Base-by-base conservation (phyloP, 1,139 yeast genomes). In the Taphrina betulina region DNA sequence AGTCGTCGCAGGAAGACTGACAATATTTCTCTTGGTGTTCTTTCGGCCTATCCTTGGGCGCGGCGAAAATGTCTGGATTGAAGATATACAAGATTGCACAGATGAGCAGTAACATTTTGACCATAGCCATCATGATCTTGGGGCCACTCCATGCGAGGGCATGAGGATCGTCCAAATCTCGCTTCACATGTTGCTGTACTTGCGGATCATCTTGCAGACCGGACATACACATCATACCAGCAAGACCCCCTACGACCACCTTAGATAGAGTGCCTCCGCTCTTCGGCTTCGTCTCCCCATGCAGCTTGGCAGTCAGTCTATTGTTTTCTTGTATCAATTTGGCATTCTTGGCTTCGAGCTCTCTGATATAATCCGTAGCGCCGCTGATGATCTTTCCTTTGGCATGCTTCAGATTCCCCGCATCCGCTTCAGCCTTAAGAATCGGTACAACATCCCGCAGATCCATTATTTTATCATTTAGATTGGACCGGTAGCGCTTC, bases 281-380 rank as follows among this genome's bases (percentile, higher is more conserved):
- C 8, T 35, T 24, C 19, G 56, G 36, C n/a, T 26, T 17, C 12
- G 41, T 42, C 17, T 42, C 41, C 3, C 34, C 50, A 26, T 40
- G 35, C 53, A 37, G 20, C 50, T 52, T 28, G 58, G 40, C 61
- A 65, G 69, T 62, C 62, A 84, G 71, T 37, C 73, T 75, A 3
- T 72, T 66, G 63, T 81, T 78, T 64, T 86, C 90, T 57, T 75
- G 72, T 60, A 70, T 72, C 63, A 86, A 73, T 16, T 71, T 63
- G 1, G 75, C 78, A 67, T 87, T 87, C 64, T 85, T 84, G 55
- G 71, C 70, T 66, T 89, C 95, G 66, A 90, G 75, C 69, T 89
- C 95, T 63, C 79, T 77, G 64, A 90, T 89, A 66, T 89, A 90
- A 69, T 89, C 96, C 1, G 94, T 85, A 3, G 96, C 95, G 67